These are phyloP conservation scores for Silene uniflora DNA, from an alignment of 148 eudicot genomes.

Conservation along the genomic window DNA sequence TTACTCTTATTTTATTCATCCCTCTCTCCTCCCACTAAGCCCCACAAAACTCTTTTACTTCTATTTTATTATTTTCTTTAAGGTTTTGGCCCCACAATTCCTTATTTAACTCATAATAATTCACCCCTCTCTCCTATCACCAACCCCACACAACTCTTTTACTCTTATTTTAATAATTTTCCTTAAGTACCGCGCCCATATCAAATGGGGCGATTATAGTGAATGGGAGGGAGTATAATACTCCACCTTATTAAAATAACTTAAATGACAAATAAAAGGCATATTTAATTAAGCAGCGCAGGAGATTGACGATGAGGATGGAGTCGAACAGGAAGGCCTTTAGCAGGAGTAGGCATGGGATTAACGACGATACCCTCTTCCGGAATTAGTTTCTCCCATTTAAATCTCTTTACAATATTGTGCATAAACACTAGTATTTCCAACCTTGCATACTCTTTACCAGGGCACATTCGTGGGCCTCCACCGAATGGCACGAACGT, in stretches of 20 bases:
- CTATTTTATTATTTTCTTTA: too few species aligned
- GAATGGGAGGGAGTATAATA: too few species aligned
- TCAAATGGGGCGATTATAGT: too few species aligned
- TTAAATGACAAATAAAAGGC: not conserved
- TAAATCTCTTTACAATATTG: conserved; percentile 26
- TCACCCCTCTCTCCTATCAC: too few species aligned
- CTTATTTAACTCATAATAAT: too few species aligned
- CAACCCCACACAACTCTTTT: too few species aligned
- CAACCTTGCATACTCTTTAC: conserved; percentile 28
- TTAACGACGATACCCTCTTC: conserved; percentile 18
- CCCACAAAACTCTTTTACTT: too few species aligned
- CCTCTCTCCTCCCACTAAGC: too few species aligned
- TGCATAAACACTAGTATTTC: conserved; percentile 31
- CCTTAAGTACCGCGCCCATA: too few species aligned
- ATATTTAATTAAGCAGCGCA: not conserved
- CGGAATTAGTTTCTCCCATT: conserved; percentile 29
- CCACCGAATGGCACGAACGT: conserved; percentile 30
- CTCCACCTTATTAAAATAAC: not conserved
- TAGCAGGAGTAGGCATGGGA: conserved; percentile 24
- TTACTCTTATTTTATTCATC: too few species aligned
- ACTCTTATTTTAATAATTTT: too few species aligned
- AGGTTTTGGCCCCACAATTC: too few species aligned
- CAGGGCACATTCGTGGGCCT: conserved; percentile 30
- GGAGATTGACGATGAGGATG: conserved; percentile 10
- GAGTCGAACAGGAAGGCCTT: conserved; percentile 23